A percentile compares a stretch with the other conserved stretches of the same genome.
phyloP scores from a whole-genome alignment of 495 filamentous ascomycete species.

The Aspergillus nanangensis region DNA sequence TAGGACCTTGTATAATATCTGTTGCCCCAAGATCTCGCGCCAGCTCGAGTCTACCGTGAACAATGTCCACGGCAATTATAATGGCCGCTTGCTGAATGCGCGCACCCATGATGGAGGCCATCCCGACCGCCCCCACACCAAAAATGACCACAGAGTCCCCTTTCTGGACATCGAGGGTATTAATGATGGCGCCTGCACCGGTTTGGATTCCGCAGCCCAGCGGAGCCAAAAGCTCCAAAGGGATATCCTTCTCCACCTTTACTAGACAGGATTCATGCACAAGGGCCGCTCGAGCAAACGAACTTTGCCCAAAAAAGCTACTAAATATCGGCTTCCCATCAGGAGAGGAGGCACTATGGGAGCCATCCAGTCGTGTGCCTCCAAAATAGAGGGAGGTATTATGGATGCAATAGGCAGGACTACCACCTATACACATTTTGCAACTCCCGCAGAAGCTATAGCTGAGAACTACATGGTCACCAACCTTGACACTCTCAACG shows the following conservation, averaged over 20 bases:
- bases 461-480: conserved; percentile 43
- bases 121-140: conserved; percentile 29
- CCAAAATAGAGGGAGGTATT: conserved; percentile 29
- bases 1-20: too few species aligned
- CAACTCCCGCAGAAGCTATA: conserved; percentile 35
- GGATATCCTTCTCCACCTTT: conserved; percentile 12
- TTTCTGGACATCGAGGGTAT: conserved; percentile 16
- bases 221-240: conserved; percentile 26
- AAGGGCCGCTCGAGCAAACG: conserved; percentile 25
- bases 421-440: conserved; percentile 6
- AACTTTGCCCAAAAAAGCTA: conserved; percentile 33
- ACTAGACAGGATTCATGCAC: conserved; percentile 18
- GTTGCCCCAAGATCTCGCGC: conserved; percentile 33
- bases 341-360: background rate
- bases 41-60: conserved; percentile 23
- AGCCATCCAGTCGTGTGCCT: conserved; percentile 16
- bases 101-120: conserved; percentile 26
- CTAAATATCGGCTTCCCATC: conserved; percentile 9
- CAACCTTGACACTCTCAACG: conserved; percentile 28
- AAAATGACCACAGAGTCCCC: conserved; percentile 22
- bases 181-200: conserved; percentile 29
- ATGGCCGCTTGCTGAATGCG: conserved; percentile 3
- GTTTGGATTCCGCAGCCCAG: conserved; percentile 41
- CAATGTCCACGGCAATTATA: conserved; percentile 32
- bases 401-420: conserved; percentile 21